A percentile compares a stretch with the other conserved stretches of the same genome.
Evolutionary conservation across 768 basidiomycete species (phyloP).

Genomic region (Leccinum boreale): DNA sequence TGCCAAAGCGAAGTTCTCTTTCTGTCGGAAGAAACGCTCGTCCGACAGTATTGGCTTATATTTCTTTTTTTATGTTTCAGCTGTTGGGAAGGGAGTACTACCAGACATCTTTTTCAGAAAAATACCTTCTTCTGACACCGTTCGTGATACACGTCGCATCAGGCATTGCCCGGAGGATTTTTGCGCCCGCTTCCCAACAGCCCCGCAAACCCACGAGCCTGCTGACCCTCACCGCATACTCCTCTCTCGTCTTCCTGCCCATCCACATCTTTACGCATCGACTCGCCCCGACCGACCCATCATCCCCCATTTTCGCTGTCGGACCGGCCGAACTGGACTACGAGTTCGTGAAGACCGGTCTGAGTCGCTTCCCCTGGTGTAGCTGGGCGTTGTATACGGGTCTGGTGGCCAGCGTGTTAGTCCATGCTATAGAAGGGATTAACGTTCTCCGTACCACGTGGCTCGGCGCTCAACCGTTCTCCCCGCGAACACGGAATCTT

Average conservation of each 20-base stretch:
- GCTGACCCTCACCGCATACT: constrained; percentile 64
- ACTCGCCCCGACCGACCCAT: constrained; percentile 41
- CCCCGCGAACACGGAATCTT: constrained; percentile 25
- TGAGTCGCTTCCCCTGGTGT: constrained; percentile 58
- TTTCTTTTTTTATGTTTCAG: constrained; percentile 35
- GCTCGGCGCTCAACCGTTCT: constrained; percentile 14
- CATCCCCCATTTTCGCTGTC: constrained; percentile 32
- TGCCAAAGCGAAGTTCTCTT: neutral
- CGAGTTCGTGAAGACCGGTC: constrained; percentile 75
- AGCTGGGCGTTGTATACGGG: constrained; percentile 63
- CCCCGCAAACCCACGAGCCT: constrained; percentile 37
- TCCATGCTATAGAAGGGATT: constrained; percentile 65
- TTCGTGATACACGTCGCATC: constrained; percentile 62
- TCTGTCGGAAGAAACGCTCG: neutral
- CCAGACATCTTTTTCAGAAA: constrained; percentile 68
- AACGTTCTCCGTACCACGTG: constrained; percentile 51
- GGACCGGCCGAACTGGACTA: constrained; percentile 64
- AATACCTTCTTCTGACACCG: constrained; percentile 63
- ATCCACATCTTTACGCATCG: constrained; percentile 73
- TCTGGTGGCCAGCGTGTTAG: constrained; percentile 50
- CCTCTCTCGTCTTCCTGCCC: constrained; percentile 56
- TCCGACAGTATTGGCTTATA: neutral
- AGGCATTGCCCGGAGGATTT: constrained; percentile 55
- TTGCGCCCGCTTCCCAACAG: constrained; percentile 35
- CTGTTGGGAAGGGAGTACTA: constrained; percentile 85